Evolutionary conservation across 164 flowering plant genomes (phyloP).

Genomic region (Umbilicus rupestris): DNA sequence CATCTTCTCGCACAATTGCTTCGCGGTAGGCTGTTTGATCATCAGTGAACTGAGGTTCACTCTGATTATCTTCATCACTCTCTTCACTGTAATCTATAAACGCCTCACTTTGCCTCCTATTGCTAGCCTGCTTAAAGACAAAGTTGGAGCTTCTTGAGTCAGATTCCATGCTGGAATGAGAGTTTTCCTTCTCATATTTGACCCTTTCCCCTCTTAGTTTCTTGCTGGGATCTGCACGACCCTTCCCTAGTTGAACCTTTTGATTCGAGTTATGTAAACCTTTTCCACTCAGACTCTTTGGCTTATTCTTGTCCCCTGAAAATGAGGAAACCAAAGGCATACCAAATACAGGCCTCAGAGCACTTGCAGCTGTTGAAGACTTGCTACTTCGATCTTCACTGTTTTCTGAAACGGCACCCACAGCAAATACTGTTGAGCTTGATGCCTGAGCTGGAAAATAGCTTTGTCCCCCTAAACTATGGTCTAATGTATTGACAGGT

Average conservation of each 20-base stretch:
- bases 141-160: conserved; percentile 64
- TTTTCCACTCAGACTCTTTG: conserved; percentile 34
- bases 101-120: conserved; percentile 24
- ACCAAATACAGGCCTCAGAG: conserved; percentile 30
- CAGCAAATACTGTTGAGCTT: conserved; percentile 7
- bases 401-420: conserved; percentile 5
- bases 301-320: conserved; percentile 32
- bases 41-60: conserved; percentile 22
- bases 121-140: conserved; percentile 37
- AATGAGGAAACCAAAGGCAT: conserved; percentile 11
- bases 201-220: conserved; percentile 53
- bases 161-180: conserved; percentile 70
- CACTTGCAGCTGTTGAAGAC: conserved; percentile 76
- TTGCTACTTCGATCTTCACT: conserved; percentile 50
- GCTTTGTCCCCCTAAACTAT: neutral
- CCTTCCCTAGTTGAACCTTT: conserved; percentile 27
- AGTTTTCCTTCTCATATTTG: conserved; percentile 51
- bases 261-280: conserved; percentile 22
- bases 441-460: conserved; percentile 5
- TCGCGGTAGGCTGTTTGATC: conserved; percentile 20
- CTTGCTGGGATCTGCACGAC: conserved; percentile 35
- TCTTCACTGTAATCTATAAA: conserved; percentile 30
- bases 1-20: conserved; percentile 32
- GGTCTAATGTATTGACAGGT: neutral
- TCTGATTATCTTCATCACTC: conserved; percentile 30